Evolutionary conservation across 1,284 basidiomycete genomes (phyloP).

Genomic region (Austroboletus novae-zelandiae): DNA sequence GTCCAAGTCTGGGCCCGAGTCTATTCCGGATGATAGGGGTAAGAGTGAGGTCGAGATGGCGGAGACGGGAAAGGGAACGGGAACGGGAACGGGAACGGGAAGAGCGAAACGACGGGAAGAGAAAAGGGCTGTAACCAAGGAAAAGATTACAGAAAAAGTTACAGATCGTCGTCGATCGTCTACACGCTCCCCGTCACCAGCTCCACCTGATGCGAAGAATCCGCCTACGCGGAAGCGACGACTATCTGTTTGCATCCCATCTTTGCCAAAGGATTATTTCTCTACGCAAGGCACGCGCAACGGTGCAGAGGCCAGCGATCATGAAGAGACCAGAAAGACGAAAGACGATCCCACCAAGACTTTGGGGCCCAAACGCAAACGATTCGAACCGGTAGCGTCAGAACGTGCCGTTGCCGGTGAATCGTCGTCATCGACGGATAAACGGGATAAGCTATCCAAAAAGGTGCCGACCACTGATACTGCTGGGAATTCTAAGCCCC

Average conservation of each 20-base stretch:
- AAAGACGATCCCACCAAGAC: neutral
- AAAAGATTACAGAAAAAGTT: neutral
- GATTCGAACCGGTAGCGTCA: conserved; percentile 10
- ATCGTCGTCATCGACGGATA: conserved; percentile 17
- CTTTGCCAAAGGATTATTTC: conserved; percentile 28
- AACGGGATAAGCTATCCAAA: conserved; percentile 13
- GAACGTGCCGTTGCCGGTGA: conserved; percentile 17
- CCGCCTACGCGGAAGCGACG: conserved; percentile 14
- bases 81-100: neutral
- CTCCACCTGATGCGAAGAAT: conserved; percentile 1
- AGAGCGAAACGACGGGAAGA: too few relatives aligned
- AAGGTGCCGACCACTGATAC: neutral
- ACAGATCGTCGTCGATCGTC: conserved; percentile 3
- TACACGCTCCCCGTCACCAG: conserved; percentile 9
- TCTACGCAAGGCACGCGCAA: conserved; percentile 12
- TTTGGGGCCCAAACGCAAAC: neutral
- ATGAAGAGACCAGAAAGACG: neutral
- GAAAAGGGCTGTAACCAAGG: neutral
- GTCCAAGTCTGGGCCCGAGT: neutral
- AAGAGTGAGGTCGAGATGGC: conserved; percentile 1
- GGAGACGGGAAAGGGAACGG: neutral
- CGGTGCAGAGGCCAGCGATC: neutral
- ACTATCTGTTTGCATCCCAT: conserved; percentile 30
- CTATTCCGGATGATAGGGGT: neutral
- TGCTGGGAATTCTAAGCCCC: conserved; percentile 4